A percentile compares a stretch with the other conserved stretches of the same genome.
These are phyloP conservation scores for Amanita muscaria DNA, from an alignment of 768 basidiomycete species.

Conservation along the genomic window DNA sequence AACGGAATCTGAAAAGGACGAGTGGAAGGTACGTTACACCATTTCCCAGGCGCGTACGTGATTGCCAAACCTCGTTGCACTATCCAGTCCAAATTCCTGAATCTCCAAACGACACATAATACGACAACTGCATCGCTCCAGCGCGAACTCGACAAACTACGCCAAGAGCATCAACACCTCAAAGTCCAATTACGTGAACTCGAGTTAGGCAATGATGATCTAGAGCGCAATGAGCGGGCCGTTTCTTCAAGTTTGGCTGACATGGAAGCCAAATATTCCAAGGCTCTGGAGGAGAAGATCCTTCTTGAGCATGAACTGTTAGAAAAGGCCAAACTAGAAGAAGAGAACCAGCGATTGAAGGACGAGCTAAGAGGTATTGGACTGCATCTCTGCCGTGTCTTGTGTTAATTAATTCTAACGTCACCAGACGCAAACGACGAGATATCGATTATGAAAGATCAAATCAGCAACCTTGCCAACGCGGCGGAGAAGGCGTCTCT, in stretches of 20 bases:
- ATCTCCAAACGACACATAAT: constrained; percentile 84
- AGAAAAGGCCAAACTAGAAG: constrained; percentile 84
- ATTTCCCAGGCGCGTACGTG: constrained; percentile 1
- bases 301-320: constrained; percentile 92
- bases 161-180: constrained; percentile 61
- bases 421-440: constrained; percentile 77
- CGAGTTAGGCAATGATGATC: constrained; percentile 96
- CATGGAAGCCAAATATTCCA: constrained; percentile 82
- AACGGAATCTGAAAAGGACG: constrained; percentile 71
- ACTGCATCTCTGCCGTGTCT: neutral
- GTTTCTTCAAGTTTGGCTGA: constrained; percentile 77
- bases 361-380: constrained; percentile 84
- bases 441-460: constrained; percentile 74
- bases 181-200: constrained; percentile 78
- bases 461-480: constrained; percentile 37
- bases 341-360: constrained; percentile 82
- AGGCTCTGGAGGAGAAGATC: constrained; percentile 93
- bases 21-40: constrained; percentile 74
- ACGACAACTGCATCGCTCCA: constrained; percentile 87
- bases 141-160: constrained; percentile 77
- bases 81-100: constrained; percentile 70
- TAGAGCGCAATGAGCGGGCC: constrained; percentile 90
- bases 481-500: constrained; percentile 19
- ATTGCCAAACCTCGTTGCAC: constrained; percentile 1
- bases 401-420: constrained; percentile 9